Conservation (phyloP, 352 stramenopile genomes). For the Globisporangium paddicum region DNA sequence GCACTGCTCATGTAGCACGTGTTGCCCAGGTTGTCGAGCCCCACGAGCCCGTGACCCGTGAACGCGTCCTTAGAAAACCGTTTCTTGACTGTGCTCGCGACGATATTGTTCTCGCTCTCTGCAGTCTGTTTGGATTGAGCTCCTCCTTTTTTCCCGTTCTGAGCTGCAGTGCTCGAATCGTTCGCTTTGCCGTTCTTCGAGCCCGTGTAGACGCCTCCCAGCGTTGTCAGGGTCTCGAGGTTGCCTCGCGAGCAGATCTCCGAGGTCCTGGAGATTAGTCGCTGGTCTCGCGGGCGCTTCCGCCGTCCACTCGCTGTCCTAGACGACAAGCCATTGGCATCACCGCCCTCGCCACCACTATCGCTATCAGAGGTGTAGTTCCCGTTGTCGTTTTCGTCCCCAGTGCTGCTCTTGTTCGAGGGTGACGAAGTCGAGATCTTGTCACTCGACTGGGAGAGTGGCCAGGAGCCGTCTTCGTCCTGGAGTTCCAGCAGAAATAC, state of each 20-base stretch:
- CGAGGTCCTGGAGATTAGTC: conserved; percentile 48
- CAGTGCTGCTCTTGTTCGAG: conserved; percentile 14
- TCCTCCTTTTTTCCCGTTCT: conserved; percentile 8
- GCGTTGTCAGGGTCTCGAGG: conserved; percentile 46
- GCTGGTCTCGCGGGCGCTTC: conserved; percentile 43
- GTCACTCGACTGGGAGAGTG: conserved; percentile 60
- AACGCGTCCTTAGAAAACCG: conserved; percentile 76
- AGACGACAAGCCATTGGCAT: conserved; percentile 12
- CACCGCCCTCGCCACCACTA: conserved; percentile 15
- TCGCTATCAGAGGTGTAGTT: not conserved
- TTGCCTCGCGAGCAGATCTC: conserved; percentile 76
- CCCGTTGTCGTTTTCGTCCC: conserved; percentile 1
- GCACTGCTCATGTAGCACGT: conserved; percentile 99
- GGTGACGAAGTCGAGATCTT: conserved; percentile 26
- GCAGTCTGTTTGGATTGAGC: not conserved
- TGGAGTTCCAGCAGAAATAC: conserved; percentile 82
- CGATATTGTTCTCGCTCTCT: conserved; percentile 27
- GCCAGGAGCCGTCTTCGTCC: conserved; percentile 83
- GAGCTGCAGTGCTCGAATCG: conserved; percentile 3
- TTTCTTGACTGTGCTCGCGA: conserved; percentile 38
- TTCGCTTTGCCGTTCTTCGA: conserved; percentile 14
- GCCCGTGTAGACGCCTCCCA: conserved; percentile 25
- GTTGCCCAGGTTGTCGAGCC: conserved; percentile 95
- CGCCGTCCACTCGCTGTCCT: conserved; percentile 4
- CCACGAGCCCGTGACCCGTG: conserved; percentile 78